These are phyloP conservation scores for Cyberlindnera meyerae DNA, from an alignment of 805 yeast genomes.

Conservation along the genomic window DNA sequence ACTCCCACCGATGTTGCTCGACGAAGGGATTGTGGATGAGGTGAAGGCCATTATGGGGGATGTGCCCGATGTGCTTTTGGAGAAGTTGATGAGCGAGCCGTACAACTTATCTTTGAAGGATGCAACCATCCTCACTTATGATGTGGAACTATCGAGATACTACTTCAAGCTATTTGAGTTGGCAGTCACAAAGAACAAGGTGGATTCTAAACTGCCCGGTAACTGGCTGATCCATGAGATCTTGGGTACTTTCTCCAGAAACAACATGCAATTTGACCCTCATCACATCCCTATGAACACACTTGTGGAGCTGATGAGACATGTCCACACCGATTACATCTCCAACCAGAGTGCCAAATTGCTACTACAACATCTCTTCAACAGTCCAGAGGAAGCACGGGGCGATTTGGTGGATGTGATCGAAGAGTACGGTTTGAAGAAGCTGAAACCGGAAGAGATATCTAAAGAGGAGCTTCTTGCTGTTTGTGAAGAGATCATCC, in stretches of 20 bases:
- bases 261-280: conserved; percentile 32
- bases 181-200: conserved; percentile 23
- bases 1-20: conserved; percentile 53
- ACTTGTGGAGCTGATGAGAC: conserved; percentile 50
- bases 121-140: conserved; percentile 62
- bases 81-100: conserved; percentile 41
- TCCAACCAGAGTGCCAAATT: conserved; percentile 66
- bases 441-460: conserved; percentile 32
- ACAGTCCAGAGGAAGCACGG: conserved; percentile 36
- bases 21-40: conserved; percentile 36
- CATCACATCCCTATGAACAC: conserved; percentile 34
- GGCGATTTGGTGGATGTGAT: conserved; percentile 41
- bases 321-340: conserved; percentile 42
- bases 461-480: conserved; percentile 28
- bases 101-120: conserved; percentile 63
- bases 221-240: conserved; percentile 85
- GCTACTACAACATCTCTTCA: conserved; percentile 57
- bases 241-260: conserved; percentile 60
- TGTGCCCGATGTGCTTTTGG: conserved; percentile 57
- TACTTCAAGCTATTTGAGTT: conserved; percentile 41
- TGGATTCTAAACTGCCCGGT: conserved; percentile 40
- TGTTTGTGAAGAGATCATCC: conserved; percentile 34
- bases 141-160: conserved; percentile 46
- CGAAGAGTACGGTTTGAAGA: conserved; percentile 46
- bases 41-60: conserved; percentile 44